Evolutionary conservation across 2,329 filamentous ascomycete genomes (phyloP).

Genomic region (Clonostachys byssicola): DNA sequence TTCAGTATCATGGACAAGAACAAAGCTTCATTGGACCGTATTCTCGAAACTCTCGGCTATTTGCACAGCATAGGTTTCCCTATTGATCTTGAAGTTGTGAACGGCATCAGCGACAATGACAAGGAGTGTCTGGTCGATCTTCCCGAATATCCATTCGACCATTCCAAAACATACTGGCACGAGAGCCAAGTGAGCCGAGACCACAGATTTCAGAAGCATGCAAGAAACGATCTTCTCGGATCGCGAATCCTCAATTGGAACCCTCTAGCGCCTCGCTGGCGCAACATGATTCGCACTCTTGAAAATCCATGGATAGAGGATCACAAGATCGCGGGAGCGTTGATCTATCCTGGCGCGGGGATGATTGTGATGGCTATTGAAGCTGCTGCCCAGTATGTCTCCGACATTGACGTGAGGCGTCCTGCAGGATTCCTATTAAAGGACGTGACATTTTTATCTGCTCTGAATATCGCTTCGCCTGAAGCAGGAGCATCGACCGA

Average conservation of each 20-base stretch:
- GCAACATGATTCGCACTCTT: constrained; percentile 39
- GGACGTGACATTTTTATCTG: no score
- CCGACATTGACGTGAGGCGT: no score
- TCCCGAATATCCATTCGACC: constrained; percentile 52
- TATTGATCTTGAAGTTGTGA: no score
- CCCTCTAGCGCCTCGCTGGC: constrained; percentile 25
- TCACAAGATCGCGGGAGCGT: constrained; percentile 34
- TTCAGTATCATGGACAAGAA: no score
- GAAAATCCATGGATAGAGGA: constrained; percentile 50
- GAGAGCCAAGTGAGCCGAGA: constrained; percentile 12
- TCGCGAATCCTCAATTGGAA: constrained; percentile 21
- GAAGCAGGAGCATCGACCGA: no score
- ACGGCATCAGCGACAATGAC: constrained; percentile 5
- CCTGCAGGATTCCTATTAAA: no score
- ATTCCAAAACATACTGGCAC: constrained; percentile 46
- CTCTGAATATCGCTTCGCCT: no score
- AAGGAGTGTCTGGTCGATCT: constrained; percentile 23
- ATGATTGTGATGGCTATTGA: constrained; percentile 20
- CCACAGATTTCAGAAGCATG: constrained; percentile 32
- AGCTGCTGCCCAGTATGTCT: background rate
- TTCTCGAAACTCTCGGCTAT: no score
- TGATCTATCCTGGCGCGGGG: constrained; percentile 31
- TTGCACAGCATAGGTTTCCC: no score
- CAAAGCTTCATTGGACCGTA: no score
- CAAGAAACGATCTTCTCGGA: constrained; percentile 40